Evolutionary conservation across 352 stramenopile genomes (phyloP).

Genomic region (Globisporangium polare): DNA sequence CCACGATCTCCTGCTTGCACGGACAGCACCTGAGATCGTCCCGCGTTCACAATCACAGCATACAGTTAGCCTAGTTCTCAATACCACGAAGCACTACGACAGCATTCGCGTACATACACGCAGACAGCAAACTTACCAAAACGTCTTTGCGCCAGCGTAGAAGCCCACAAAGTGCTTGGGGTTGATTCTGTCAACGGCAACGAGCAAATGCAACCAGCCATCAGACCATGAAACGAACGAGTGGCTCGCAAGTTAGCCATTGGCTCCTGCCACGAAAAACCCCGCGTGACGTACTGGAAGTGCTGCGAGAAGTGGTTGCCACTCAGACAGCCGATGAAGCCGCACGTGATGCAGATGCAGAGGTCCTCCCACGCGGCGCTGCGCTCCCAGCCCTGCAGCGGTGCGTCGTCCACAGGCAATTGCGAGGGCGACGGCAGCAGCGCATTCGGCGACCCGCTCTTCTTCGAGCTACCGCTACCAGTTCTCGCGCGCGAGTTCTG

Average conservation of each 20-base stretch:
- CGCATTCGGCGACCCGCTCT: neutral
- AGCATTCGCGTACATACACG: neutral
- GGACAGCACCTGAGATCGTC: constrained; percentile 35
- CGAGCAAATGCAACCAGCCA: neutral
- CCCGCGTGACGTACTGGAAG: constrained; percentile 28
- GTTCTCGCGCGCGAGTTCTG: constrained; percentile 17
- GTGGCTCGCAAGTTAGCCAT: neutral
- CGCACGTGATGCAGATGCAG: constrained; percentile 55
- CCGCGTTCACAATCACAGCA: neutral
- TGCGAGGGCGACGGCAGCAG: neutral
- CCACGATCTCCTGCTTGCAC: constrained; percentile 42
- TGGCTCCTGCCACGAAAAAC: neutral
- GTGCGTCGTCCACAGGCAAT: neutral
- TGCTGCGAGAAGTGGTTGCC: constrained; percentile 51
- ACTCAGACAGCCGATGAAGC: constrained; percentile 53
- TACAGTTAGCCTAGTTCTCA: neutral
- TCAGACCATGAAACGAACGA: neutral
- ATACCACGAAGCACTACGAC: neutral
- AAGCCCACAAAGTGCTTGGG: constrained; percentile 63
- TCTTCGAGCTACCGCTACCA: constrained; percentile 8
- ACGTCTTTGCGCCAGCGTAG: constrained; percentile 38
- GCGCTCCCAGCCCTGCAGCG: constrained; percentile 31
- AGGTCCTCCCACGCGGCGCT: constrained; percentile 33
- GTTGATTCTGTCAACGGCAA: constrained; percentile 21
- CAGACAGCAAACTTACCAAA: constrained; percentile 37